phyloP scores from a whole-genome alignment of 768 basidiomycete species.

The Tulasnella sp. region DNA sequence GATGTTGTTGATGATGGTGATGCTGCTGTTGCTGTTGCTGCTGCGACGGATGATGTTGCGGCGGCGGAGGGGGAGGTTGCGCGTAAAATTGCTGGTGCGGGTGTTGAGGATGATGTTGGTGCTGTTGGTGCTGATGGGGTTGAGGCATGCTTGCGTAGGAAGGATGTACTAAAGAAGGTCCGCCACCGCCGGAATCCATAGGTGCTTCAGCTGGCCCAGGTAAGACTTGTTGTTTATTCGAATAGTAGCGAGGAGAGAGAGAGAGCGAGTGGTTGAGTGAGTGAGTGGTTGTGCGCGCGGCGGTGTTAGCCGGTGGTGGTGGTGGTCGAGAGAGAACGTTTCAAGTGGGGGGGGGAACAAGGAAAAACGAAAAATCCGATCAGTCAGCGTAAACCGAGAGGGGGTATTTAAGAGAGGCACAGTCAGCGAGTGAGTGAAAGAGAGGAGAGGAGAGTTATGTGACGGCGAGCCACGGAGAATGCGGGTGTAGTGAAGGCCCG shows the following conservation, averaged over 20 bases:
- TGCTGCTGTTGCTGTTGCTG: background rate
- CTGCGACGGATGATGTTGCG: slow-evolving; percentile 2
- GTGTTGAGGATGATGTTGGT: background rate
- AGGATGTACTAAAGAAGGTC: background rate
- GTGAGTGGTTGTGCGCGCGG: background rate
- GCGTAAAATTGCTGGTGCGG: slow-evolving; percentile 6
- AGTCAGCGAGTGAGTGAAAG: background rate
- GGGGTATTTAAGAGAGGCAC: background rate
- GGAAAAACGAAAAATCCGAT: background rate
- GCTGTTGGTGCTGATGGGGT: background rate
- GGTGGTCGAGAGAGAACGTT: background rate
- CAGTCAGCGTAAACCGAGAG: background rate
- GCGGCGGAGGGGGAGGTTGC: background rate
- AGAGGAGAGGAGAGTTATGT: background rate
- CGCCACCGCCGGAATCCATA: background rate
- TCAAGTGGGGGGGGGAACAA: background rate
- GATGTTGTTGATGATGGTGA: background rate
- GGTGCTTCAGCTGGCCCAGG: background rate
- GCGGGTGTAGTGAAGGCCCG: background rate
- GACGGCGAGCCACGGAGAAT: background rate
- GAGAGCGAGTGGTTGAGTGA: background rate
- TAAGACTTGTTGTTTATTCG: background rate
- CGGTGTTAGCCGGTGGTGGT: background rate
- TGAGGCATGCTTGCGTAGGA: background rate
- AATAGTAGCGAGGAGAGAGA: slow-evolving; percentile 1